Evolutionary conservation across 768 basidiomycete genomes (phyloP).

Genomic region (Lactifluus piperatus): DNA sequence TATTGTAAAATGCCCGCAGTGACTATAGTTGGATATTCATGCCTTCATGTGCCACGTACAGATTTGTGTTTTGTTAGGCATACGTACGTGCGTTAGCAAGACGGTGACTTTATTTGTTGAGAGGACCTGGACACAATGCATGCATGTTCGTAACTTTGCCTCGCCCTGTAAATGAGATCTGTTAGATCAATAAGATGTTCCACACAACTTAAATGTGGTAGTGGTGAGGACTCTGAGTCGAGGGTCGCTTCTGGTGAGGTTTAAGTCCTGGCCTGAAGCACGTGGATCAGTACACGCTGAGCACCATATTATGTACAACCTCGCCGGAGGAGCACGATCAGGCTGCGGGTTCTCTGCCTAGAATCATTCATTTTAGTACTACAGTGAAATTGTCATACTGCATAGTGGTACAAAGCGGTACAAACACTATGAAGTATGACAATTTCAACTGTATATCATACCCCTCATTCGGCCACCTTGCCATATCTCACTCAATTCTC

Average conservation of each 20-base stretch:
- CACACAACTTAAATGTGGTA: slow-evolving; percentile 14
- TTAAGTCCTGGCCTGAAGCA: slow-evolving; percentile 10
- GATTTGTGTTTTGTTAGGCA: no score
- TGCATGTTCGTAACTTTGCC: slow-evolving; percentile 6
- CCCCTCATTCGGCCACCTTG: no score
- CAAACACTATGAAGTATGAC: no score
- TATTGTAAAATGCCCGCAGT: no score
- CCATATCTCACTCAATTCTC: no score
- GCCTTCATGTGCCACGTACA: slow-evolving; percentile 9
- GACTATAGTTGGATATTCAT: background rate
- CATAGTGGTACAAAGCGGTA: no score
- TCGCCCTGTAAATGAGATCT: slow-evolving; percentile 14
- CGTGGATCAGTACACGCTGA: slow-evolving; percentile 16
- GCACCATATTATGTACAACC: slow-evolving; percentile 1
- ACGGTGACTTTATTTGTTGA: slow-evolving; percentile 2
- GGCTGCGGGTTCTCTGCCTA: slow-evolving; percentile 8
- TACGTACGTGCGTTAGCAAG: background rate
- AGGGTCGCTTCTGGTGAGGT: background rate
- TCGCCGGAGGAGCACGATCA: background rate
- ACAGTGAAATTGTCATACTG: no score
- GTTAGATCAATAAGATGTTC: slow-evolving; percentile 14
- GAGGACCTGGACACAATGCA: background rate
- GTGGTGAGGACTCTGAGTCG: slow-evolving; percentile 14
- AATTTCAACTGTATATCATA: no score
- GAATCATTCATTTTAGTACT: slow-evolving; percentile 7